Base-by-base conservation (phyloP, 352 stramenopile genomes). In the Thalassiosira mediterranea region DNA sequence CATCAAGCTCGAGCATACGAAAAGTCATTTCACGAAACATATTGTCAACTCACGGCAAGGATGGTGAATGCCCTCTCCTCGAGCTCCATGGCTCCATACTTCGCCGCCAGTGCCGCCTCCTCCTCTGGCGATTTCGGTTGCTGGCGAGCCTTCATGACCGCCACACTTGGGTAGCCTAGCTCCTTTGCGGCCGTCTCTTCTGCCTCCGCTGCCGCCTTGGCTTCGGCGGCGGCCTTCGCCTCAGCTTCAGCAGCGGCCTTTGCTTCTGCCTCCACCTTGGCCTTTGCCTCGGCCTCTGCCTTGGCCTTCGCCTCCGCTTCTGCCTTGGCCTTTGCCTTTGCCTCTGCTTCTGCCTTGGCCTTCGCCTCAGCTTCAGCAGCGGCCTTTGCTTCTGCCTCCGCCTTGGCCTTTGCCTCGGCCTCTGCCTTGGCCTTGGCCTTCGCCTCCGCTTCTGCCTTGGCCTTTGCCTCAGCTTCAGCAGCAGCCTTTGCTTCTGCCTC, bases 1-100 rank as follows among this genome's bases (percentile, higher is more conserved):
- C n/a, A 42, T 42, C 34, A 42, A 42, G 13, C 7, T 42, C n/a
- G n/a, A n/a, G n/a, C n/a, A 65, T 38, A 26, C 34, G 17, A 25
- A 34, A 51, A 51, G 3, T n/a, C 52, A 61, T 21, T 19, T 44
- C 8, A n/a, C 8, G 47, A 62, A 48, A 23, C n/a, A 29, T 2
- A 62, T 1, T 51, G 0, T 34, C 26, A 19, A 68, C 59, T 68
- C 26, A 68, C 59, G 37, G 37, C 23, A 46, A 80, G 47, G 38
- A 81, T 78, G 47, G 31, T 44, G 28, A 77, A 81, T 5, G 58
- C 51, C 29, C 58, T 71, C 38, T 81, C 72, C 15, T 54, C 72
- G 32, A 77, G 57, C 44, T 81, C 58, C 44, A 81, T 76, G 0
- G 65, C 67, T 63, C 42, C 49, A 65, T 81, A 81, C 44, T 74